Evolutionary conservation across 208 protist species (phyloP).

Genomic region (Blechomonas ayalai): DNA sequence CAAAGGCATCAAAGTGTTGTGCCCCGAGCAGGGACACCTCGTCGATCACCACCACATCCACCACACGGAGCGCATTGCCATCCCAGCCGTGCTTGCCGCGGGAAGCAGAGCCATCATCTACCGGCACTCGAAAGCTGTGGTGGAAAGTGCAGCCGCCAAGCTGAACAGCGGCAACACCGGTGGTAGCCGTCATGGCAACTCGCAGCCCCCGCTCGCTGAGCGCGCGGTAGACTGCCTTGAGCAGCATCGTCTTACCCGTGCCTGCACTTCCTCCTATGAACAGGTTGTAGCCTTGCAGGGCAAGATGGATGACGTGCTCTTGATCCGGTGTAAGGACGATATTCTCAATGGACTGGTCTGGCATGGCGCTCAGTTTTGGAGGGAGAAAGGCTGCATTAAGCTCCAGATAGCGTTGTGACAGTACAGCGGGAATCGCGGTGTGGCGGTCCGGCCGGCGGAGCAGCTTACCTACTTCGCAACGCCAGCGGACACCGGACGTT

Average conservation of each 20-base stretch:
- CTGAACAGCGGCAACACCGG: constrained; percentile 84
- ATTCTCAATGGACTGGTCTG: constrained; percentile 23
- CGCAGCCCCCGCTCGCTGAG: constrained; percentile 50
- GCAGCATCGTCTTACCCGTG: constrained; percentile 87
- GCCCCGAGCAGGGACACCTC: constrained; percentile 87
- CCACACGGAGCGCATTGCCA: constrained; percentile 56
- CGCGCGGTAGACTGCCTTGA: constrained; percentile 65
- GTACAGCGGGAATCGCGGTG: constrained; percentile 26
- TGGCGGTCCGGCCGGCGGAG: constrained; percentile 42
- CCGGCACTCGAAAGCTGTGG: constrained; percentile 64
- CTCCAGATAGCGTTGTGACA: constrained; percentile 47
- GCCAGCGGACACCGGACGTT: no score
- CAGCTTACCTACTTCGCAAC: constrained; percentile 25
- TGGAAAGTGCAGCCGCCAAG: constrained; percentile 91
- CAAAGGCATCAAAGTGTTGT: constrained; percentile 78
- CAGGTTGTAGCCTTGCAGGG: constrained; percentile 52
- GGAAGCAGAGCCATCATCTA: constrained; percentile 10
- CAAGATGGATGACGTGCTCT: constrained; percentile 48
- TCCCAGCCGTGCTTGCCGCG: constrained; percentile 41
- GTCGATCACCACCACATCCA: constrained; percentile 91
- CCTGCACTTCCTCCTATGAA: constrained; percentile 87
- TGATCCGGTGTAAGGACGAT: constrained; percentile 71
- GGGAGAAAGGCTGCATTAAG: constrained; percentile 56
- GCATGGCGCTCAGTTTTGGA: constrained; percentile 61
- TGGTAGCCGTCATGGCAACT: constrained; percentile 87